These are phyloP conservation scores for Leccinum fuscescens DNA, from an alignment of 1,284 basidiomycete genomes.

Conservation along the genomic window DNA sequence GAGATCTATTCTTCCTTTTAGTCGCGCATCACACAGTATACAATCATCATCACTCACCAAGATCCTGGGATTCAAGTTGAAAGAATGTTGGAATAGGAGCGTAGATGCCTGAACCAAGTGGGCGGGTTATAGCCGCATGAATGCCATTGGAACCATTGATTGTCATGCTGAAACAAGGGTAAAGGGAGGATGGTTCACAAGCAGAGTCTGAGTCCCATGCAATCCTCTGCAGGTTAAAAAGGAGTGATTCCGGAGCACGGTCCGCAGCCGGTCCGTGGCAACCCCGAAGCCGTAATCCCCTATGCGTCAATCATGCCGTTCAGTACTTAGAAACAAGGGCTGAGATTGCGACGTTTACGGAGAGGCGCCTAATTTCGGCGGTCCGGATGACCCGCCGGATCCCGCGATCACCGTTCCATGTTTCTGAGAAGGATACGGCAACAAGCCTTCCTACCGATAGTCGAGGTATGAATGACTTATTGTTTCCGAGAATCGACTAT, in stretches of 20 bases:
- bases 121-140: conserved; percentile 37
- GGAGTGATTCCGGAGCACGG: conserved; percentile 6
- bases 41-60: conserved; percentile 52
- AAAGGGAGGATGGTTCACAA: neutral
- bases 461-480: conserved; percentile 7
- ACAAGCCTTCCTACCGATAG: neutral
- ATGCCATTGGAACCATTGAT: conserved; percentile 34
- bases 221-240: conserved; percentile 14
- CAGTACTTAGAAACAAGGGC: neutral
- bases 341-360: neutral
- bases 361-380: neutral
- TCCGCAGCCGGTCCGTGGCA: conserved; percentile 15
- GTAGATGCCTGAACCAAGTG: conserved; percentile 76
- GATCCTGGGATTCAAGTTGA: conserved; percentile 69
- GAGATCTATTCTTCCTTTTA: conserved; percentile 53
- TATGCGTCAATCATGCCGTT: neutral
- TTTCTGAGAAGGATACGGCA: neutral
- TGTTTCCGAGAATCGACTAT: conserved; percentile 42
- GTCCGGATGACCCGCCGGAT: neutral
- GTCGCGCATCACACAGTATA: neutral
- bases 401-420: neutral
- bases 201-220: neutral
- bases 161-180: conserved; percentile 17
- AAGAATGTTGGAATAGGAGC: conserved; percentile 89
- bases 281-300: neutral